A percentile compares a stretch with the other conserved stretches of the same genome.
Evolutionary conservation across 2,329 filamentous ascomycete species (phyloP).

Genomic region (Polychaeton citri): DNA sequence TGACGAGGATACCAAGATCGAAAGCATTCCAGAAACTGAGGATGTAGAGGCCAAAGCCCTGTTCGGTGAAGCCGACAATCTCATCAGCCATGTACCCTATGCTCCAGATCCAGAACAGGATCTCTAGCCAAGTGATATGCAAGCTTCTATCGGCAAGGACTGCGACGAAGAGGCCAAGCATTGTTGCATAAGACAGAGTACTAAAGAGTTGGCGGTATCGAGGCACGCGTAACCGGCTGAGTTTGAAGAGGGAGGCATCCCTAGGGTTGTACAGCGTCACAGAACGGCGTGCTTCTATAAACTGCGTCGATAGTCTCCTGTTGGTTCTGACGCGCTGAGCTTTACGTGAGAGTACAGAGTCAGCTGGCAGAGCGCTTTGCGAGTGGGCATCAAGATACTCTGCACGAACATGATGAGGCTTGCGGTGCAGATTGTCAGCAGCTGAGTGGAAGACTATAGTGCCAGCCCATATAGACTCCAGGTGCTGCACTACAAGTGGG

Average conservation of each 20-base stretch:
- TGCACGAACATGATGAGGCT: slow-evolving; percentile 18
- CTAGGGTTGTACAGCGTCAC: slow-evolving; percentile 82
- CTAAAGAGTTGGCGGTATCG: slow-evolving; percentile 85
- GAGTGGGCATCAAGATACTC: slow-evolving; percentile 12
- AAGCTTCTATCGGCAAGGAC: slow-evolving; percentile 65
- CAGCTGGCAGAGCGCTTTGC: slow-evolving; percentile 16
- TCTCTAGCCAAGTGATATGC: slow-evolving; percentile 69
- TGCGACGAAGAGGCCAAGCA: slow-evolving; percentile 74
- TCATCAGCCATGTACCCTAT: slow-evolving; percentile 95
- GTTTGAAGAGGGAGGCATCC: slow-evolving; percentile 80
- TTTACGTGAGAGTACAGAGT: slow-evolving; percentile 17
- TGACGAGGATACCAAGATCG: slow-evolving; percentile 74
- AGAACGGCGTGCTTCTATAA: slow-evolving; percentile 46
- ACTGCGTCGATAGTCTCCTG: slow-evolving; percentile 13
- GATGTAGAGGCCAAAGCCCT: slow-evolving; percentile 90
- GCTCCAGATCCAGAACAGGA: slow-evolving; percentile 96
- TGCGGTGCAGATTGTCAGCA: slow-evolving; percentile 70
- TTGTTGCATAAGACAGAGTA: slow-evolving; percentile 70
- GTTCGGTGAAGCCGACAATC: slow-evolving; percentile 89
- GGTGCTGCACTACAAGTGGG: slow-evolving; percentile 78
- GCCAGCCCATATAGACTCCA: slow-evolving; percentile 96
- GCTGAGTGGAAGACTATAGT: slow-evolving; percentile 88
- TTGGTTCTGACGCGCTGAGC: slow-evolving; percentile 8
- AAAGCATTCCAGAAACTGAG: slow-evolving; percentile 98
- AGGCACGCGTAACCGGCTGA: slow-evolving; percentile 79